phyloP scores from a whole-genome alignment of 2,329 filamentous ascomycete species.

The Fusarium nanum region DNA sequence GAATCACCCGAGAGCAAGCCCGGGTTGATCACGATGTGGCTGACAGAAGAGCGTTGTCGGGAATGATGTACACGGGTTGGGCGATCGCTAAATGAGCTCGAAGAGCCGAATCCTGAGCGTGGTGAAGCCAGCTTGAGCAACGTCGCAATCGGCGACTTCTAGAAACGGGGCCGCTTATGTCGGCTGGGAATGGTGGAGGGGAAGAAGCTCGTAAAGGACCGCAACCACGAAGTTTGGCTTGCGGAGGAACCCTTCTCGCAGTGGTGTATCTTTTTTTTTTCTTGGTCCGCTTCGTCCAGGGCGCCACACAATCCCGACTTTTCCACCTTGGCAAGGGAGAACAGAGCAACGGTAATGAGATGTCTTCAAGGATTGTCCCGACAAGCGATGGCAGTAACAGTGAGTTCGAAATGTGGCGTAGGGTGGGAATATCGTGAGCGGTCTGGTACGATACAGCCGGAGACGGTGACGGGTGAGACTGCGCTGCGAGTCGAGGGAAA shows the following conservation, averaged over 20 bases:
- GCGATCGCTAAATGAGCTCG: slow-evolving; percentile 64
- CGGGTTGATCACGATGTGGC: slow-evolving; percentile 47
- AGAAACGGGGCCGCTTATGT: slow-evolving; percentile 28
- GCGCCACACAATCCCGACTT: slow-evolving; percentile 30
- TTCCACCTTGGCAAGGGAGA: slow-evolving; percentile 41
- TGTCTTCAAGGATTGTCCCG: slow-evolving; percentile 3
- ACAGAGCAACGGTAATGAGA: background rate
- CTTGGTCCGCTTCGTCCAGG: slow-evolving; percentile 10
- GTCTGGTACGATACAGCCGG: slow-evolving; percentile 24
- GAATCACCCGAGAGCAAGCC: slow-evolving; percentile 49
- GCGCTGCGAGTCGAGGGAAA: slow-evolving; percentile 4
- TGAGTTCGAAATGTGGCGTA: slow-evolving; percentile 34
- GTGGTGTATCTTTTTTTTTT: slow-evolving; percentile 6
- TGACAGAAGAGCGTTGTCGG: slow-evolving; percentile 62
- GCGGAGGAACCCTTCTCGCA: background rate
- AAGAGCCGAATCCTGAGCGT: slow-evolving; percentile 63
- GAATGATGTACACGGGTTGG: slow-evolving; percentile 63
- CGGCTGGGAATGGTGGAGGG: slow-evolving; percentile 10
- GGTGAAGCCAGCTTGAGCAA: slow-evolving; percentile 62
- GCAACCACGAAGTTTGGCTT: slow-evolving; percentile 31
- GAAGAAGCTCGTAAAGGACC: slow-evolving; percentile 12
- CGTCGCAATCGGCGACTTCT: slow-evolving; percentile 43
- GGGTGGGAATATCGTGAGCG: slow-evolving; percentile 18
- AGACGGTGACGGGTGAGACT: slow-evolving; percentile 11
- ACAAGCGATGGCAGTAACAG: slow-evolving; percentile 10